Conservation (phyloP, 2,329 filamentous ascomycete genomes). For the Exophiala alcalophila region DNA sequence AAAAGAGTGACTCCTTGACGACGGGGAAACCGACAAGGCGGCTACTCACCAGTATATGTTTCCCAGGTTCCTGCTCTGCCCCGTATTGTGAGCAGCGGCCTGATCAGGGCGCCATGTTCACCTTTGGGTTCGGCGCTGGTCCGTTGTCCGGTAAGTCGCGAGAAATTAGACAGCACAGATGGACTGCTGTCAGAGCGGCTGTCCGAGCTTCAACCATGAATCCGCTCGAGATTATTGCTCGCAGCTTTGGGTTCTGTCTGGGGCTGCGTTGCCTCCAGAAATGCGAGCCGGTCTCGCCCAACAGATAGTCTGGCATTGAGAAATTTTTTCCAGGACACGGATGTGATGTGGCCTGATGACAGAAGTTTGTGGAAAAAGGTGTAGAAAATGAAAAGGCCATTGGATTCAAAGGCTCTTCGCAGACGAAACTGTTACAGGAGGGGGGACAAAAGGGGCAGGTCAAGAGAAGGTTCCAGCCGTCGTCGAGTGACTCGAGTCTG, state of each 20-base stretch:
- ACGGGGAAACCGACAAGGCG: conserved; percentile 8
- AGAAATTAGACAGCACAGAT: conserved; percentile 25
- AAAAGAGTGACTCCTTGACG: conserved; percentile 15
- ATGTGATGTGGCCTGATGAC: too few species aligned
- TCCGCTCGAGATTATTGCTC: conserved; percentile 7
- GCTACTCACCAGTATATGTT: conserved; percentile 18
- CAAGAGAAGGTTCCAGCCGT: conserved; percentile 7
- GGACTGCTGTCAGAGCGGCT: conserved; percentile 25
- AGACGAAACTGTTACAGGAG: conserved; percentile 6
- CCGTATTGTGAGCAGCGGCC: neutral
- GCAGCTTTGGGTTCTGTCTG: too few species aligned
- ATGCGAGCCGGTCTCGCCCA: too few species aligned
- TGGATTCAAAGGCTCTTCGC: conserved; percentile 3
- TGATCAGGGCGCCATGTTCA: conserved; percentile 17
- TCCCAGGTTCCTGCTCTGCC: conserved; percentile 4
- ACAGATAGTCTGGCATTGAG: too few species aligned
- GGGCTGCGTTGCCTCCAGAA: too few species aligned
- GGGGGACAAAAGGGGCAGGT: conserved; percentile 3
- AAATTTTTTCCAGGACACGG: too few species aligned
- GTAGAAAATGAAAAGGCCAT: conserved; percentile 10
- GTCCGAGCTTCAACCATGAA: conserved; percentile 9
- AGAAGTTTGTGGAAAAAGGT: conserved; percentile 16
- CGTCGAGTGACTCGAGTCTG: conserved; percentile 3
- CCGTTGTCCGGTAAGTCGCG: conserved; percentile 15
- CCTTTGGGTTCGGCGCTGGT: conserved; percentile 8